Base-by-base conservation (phyloP, 768 basidiomycete species). In the Pulveroboletus ravenelii region DNA sequence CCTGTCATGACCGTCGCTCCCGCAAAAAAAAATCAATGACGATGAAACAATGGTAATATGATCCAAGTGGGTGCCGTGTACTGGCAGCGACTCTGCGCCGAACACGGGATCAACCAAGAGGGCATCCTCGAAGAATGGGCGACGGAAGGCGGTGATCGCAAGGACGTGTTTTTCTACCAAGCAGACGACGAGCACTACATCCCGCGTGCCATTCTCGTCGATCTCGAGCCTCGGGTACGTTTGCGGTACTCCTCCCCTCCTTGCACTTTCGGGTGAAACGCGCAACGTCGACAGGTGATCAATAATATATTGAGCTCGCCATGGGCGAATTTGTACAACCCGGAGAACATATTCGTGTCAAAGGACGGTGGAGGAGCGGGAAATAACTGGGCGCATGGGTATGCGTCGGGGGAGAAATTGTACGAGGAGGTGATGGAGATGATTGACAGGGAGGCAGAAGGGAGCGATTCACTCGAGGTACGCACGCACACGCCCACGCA, bases 171-270 rank as follows among this genome's bases (percentile, higher is more conserved):
- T 73, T 99, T 99, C 74, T 98, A 99, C 67, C 95, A 98, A 69
- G 96, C 96, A n/a, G 96, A 99, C 67, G 96, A 99, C 63, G 96
- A 98, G 67, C 94, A 96, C 62, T 99, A 98, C 69, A 94, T 99
- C 52, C 96, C 96, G 2, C 81, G 96, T 46, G 92, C 96, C 5
- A 95, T 99, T 54, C 78, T 99, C 35, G 84, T 98, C 53, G 96
- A 99, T 70, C 79, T 96, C 25, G 96, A 99, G 66, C 96, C 96
- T 17, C 79, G 96, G 66, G 95, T 96, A 63, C 66, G 84, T n/a
- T 9, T 15, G 12, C 13, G 12, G 12, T 7, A 14, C 20, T 18
- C 7, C 0, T 18, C 20, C 20, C 2, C n/a, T 6, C 17, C 8
- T 20, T 13, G 36, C 18, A 29, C 7, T 3, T 4, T 14, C 20